Base-by-base conservation (phyloP, 2,329 filamentous ascomycete species). In the Penicillium sp. region DNA sequence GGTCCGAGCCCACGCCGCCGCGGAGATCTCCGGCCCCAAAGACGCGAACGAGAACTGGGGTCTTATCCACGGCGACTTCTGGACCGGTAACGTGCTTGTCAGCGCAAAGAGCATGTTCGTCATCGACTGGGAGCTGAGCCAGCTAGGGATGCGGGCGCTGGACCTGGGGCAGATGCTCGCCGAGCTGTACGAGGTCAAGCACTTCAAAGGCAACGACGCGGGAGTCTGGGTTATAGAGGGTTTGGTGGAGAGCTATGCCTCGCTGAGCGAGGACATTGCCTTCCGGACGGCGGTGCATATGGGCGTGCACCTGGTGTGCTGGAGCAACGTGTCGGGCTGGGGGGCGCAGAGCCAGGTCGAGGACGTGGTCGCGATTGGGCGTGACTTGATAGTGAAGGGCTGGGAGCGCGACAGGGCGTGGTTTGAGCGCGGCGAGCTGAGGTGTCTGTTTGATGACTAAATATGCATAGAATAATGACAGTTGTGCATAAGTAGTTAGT, bases 241-340 rank as follows among this genome's bases (percentile, higher is more conserved):
- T 1, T 8, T 57, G 14, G 16, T 53, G 5, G 45, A 57, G 21
- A 43, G 16, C 5, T 57, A 57, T 52, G 23, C 21, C 9, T 28
- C 26, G 33, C 35, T 47, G 5, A 28, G 23, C n/a, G 30, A 35
- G 6, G 45, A 52, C 14, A 51, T 52, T 14, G 55, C 55, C 5
- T 57, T 48, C 20, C 43, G 49, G 18, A 30, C 21, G 1, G 55
- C 55, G 11, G 21, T 51, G 49, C 55, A 57, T 53, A 47, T 57
- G 42, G 55, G 55, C n/a, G 55, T 57, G 21, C 55, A 57, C 53
- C n/a, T 57, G 49, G 55, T 57, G 33, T 52, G 49, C 24, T 57
- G 48, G 49, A 57, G 55, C 28, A 49, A 16, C 11, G 49, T 53
- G 23, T 20, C 55, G 4, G 55, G 55, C 8, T 57, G 55, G 55